These are phyloP conservation scores for Capronia coronata DNA, from an alignment of 2,329 filamentous ascomycete genomes.

Conservation along the genomic window DNA sequence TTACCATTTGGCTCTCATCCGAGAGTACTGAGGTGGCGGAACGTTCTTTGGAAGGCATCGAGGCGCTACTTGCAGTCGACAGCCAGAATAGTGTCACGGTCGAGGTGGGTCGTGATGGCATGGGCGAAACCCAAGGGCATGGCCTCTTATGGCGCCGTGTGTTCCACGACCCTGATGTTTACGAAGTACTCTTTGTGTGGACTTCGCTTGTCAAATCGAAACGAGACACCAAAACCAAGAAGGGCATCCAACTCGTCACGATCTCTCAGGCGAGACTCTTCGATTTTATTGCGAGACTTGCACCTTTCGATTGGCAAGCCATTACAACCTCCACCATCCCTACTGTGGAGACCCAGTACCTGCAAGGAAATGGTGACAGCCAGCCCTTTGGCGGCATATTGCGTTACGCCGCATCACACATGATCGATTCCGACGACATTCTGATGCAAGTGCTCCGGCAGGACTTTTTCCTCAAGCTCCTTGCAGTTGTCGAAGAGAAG, in stretches of 20 bases:
- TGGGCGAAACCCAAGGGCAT: conserved; percentile 39
- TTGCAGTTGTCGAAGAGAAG: conserved; percentile 21
- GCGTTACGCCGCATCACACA: conserved; percentile 24
- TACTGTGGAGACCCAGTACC: conserved; percentile 45
- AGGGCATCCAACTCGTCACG: conserved; percentile 45
- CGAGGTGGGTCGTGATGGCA: conserved; percentile 21
- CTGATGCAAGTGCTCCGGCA: conserved; percentile 28
- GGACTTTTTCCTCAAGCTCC: conserved; percentile 28
- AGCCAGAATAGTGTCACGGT: conserved; percentile 33
- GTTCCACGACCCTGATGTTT: conserved; percentile 55
- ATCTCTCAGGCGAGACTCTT: conserved; percentile 56
- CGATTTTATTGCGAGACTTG: conserved; percentile 51
- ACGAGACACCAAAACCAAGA: conserved; percentile 36
- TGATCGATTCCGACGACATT: conserved; percentile 27
- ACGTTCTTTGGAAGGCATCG: conserved; percentile 48
- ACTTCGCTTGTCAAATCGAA: conserved; percentile 38
- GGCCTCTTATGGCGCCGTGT: conserved; percentile 56
- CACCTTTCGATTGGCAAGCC: conserved; percentile 49
- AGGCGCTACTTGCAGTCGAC: conserved; percentile 49
- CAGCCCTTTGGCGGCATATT: conserved; percentile 25
- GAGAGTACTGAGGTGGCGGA: conserved; percentile 50
- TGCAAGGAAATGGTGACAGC: conserved; percentile 24
- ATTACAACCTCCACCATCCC: conserved; percentile 47
- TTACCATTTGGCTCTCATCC: conserved; percentile 55
- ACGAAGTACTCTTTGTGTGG: conserved; percentile 48